These are phyloP conservation scores for Ceratopteris richardii DNA, from an alignment of 75 land plant genomes.

Conservation along the genomic window DNA sequence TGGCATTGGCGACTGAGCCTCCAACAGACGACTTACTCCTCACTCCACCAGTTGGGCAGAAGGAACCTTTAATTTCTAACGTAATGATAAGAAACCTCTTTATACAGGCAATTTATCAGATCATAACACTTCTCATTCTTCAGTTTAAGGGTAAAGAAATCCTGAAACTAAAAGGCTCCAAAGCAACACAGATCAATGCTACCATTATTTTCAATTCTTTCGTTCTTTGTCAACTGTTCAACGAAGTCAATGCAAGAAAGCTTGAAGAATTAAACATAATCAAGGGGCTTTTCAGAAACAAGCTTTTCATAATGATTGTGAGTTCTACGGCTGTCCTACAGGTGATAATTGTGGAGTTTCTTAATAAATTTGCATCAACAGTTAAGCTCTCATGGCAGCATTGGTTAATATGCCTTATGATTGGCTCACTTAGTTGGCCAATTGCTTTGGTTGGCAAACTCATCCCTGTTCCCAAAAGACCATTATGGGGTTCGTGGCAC, in stretches of 20 bases:
- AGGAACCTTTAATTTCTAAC: slow-evolving; percentile 78
- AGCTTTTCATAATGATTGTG: slow-evolving; percentile 59
- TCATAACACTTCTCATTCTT: slow-evolving; percentile 55
- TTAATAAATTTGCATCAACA: slow-evolving; percentile 63
- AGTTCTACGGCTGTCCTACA: slow-evolving; percentile 17
- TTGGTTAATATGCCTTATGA: slow-evolving; percentile 59
- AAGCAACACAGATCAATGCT: slow-evolving; percentile 42
- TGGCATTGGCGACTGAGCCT: slow-evolving; percentile 95
- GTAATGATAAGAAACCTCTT: slow-evolving; percentile 93
- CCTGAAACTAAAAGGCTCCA: slow-evolving; percentile 24
- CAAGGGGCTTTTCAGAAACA: slow-evolving; percentile 51
- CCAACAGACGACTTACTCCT: slow-evolving; percentile 90
- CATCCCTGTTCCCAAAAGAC: slow-evolving; percentile 78
- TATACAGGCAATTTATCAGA: slow-evolving; percentile 71
- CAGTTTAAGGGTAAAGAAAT: slow-evolving; percentile 55
- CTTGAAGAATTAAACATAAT: slow-evolving; percentile 80
- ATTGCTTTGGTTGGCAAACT: slow-evolving; percentile 62
- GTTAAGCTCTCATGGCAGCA: slow-evolving; percentile 40
- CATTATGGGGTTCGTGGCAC: slow-evolving; percentile 38
- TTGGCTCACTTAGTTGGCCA: slow-evolving; percentile 72
- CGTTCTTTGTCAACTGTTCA: slow-evolving; percentile 85
- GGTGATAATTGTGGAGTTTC: slow-evolving; percentile 79
- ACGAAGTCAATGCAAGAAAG: slow-evolving; percentile 85
- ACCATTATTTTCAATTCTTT: slow-evolving; percentile 78
- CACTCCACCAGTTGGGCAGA: slow-evolving; percentile 65